Conservation (phyloP, 805 yeast species). For the Starmerella vitae region DNA sequence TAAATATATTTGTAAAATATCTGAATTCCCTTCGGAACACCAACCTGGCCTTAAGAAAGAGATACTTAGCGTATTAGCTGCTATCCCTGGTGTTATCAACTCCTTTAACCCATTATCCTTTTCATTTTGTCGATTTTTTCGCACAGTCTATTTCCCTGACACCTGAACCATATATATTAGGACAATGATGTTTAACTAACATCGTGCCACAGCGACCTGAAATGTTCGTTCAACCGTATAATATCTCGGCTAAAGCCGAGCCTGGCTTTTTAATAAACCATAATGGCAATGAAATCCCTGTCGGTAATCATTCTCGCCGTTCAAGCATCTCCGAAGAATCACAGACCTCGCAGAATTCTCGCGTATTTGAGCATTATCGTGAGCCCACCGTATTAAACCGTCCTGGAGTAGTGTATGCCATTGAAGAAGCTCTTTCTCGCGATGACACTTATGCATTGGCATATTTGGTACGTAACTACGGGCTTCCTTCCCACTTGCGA, state of each 20-base stretch:
- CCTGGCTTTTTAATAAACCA: no score
- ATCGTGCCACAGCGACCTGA: neutral
- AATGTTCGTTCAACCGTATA: neutral
- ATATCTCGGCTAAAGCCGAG: neutral
- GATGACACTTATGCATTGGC: slow-evolving; percentile 68
- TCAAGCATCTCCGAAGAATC: slow-evolving; percentile 5
- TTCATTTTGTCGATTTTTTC: no score
- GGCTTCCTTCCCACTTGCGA: slow-evolving; percentile 72
- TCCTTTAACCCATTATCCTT: no score
- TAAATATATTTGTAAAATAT: no score
- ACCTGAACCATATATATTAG: no score
- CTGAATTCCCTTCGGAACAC: no score
- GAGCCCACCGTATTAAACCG: slow-evolving; percentile 35
- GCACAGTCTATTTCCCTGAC: no score
- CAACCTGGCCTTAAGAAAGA: no score
- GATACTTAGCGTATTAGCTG: no score
- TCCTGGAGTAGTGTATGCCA: slow-evolving; percentile 40
- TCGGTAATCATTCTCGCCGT: slow-evolving; percentile 6
- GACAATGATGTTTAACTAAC: neutral
- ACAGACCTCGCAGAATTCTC: slow-evolving; percentile 1
- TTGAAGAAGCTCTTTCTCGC: slow-evolving; percentile 41
- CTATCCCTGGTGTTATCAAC: no score
- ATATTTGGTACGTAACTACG: slow-evolving; percentile 63
- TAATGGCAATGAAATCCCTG: no score
- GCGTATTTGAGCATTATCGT: slow-evolving; percentile 25